Base-by-base conservation (phyloP, 495 filamentous ascomycete species). In the Lindgomyces ingoldianus region DNA sequence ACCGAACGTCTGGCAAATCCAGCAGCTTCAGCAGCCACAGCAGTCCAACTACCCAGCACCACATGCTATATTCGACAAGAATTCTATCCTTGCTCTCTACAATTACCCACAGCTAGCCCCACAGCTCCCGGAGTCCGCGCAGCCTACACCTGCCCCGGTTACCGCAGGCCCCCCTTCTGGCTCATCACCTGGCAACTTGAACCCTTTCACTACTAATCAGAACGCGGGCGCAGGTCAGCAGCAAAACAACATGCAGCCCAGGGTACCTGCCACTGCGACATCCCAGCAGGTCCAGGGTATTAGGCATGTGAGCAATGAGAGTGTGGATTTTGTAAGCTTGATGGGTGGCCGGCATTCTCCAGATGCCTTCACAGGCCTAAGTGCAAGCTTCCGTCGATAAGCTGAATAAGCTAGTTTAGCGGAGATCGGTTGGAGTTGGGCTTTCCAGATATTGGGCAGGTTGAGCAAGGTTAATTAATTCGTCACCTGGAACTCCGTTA, bases 331-430 rank as follows among this genome's bases (percentile, higher is more conserved):
- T 74, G 89, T 66, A 78, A 59, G 78, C 75, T 64, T 87, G 85
- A 67, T 85, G 86, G 79, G 82, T 64, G 93, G 93, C 9, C 81
- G 93, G 46, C 92, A 97, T 74, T 96, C 91, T 69, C 94, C 94
- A 18, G 94, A 98, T 78, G 93, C 94, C 29, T 98, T 98, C 83
- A 88, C 92, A n/a, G 93, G 89, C 69, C 78, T 98, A 73, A 97
- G 93, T 73, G 87, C 91, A 26, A 77, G 81, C 69, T 81, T 74
- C 76, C 72, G 77, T 68, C 71, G 80, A 68, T 80, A 57, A 39
- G 18, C 25, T 25, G 16, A n/a, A n/a, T n/a, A n/a, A n/a, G n/a
- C n/a, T n/a, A n/a, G n/a, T n/a, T n/a, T n/a, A n/a, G n/a, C n/a
- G n/a, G n/a, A n/a, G n/a, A n/a, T n/a, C n/a, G n/a, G n/a, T n/a